phyloP scores from a whole-genome alignment of 345 rosid species.

The Camelina neglecta region DNA sequence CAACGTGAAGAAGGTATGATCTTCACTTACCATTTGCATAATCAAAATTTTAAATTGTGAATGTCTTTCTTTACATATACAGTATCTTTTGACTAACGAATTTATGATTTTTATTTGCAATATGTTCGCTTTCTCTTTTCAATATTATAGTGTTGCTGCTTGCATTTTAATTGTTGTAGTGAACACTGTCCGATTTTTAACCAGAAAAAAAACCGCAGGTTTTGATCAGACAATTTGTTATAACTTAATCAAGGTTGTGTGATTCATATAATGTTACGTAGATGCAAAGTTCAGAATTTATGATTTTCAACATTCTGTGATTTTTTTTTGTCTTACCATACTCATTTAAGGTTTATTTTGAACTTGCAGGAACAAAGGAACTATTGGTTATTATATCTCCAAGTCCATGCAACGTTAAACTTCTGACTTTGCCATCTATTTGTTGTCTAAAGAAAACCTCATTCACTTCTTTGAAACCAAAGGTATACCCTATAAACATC shows the following conservation, averaged over 20 bases:
- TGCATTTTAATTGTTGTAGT: not conserved
- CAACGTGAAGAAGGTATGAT: not conserved
- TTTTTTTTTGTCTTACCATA: too few species aligned
- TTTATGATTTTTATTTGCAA: too few species aligned
- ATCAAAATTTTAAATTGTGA: too few species aligned
- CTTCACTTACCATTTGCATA: not conserved
- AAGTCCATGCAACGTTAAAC: not conserved
- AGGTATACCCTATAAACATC: not conserved
- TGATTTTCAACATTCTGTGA: too few species aligned
- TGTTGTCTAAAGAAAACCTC: not conserved
- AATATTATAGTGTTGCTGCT: not conserved
- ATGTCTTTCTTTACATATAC: too few species aligned
- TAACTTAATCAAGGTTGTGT: not conserved
- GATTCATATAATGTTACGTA: not conserved
- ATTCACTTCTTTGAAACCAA: not conserved
- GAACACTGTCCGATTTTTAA: not conserved
- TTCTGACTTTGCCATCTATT: not conserved
- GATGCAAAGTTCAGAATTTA: too few species aligned
- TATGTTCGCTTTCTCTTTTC: not conserved
- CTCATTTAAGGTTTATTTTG: too few species aligned
- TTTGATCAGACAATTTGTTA: not conserved
- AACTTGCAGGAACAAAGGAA: not conserved
- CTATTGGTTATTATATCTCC: not conserved
- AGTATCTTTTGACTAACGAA: too few species aligned
- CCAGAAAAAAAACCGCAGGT: not conserved